phyloP scores from a whole-genome alignment of 192 early-diverging fungal species.

The Allomyces arbusculus region DNA sequence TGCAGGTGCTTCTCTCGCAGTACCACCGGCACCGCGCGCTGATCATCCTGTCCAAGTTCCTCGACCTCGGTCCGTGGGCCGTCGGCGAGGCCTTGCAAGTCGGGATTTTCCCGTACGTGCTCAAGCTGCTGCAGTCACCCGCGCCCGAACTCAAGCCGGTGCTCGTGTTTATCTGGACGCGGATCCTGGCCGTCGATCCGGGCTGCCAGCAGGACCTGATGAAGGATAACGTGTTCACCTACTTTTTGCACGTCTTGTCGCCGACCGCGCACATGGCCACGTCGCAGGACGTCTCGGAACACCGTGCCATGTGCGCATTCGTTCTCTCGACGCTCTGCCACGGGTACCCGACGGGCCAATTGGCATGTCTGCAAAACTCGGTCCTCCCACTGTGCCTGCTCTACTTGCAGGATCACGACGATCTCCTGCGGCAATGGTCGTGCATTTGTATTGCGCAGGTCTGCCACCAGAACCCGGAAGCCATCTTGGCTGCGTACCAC shows the following conservation, averaged over 20 bases:
- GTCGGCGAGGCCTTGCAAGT: slow-evolving; percentile 82
- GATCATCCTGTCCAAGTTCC: slow-evolving; percentile 71
- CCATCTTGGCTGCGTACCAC: slow-evolving; percentile 38
- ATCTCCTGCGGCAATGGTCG: slow-evolving; percentile 60
- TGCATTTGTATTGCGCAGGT: slow-evolving; percentile 68
- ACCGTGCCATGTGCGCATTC: slow-evolving; percentile 87
- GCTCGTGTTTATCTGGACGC: slow-evolving; percentile 91
- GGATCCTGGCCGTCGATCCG: slow-evolving; percentile 80
- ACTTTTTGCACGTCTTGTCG: slow-evolving; percentile 77
- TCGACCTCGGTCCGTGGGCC: slow-evolving; percentile 83
- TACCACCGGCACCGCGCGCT: slow-evolving; percentile 81
- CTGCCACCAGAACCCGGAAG: slow-evolving; percentile 59
- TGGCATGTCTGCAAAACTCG: slow-evolving; percentile 52
- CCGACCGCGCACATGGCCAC: slow-evolving; percentile 40
- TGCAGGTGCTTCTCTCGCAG: slow-evolving; percentile 90
- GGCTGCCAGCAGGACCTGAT: slow-evolving; percentile 75
- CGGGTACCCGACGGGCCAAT: slow-evolving; percentile 62
- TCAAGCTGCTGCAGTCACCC: slow-evolving; percentile 80
- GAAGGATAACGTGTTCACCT: slow-evolving; percentile 74
- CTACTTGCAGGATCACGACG: slow-evolving; percentile 40
- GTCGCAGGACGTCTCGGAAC: slow-evolving; percentile 59
- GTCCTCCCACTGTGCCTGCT: slow-evolving; percentile 46
- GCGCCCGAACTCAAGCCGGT: slow-evolving; percentile 83
- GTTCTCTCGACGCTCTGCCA: slow-evolving; percentile 82
- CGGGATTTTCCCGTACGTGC: slow-evolving; percentile 91